phyloP scores from a whole-genome alignment of 352 stramenopile species.

The Phytophthora citrophthora region DNA sequence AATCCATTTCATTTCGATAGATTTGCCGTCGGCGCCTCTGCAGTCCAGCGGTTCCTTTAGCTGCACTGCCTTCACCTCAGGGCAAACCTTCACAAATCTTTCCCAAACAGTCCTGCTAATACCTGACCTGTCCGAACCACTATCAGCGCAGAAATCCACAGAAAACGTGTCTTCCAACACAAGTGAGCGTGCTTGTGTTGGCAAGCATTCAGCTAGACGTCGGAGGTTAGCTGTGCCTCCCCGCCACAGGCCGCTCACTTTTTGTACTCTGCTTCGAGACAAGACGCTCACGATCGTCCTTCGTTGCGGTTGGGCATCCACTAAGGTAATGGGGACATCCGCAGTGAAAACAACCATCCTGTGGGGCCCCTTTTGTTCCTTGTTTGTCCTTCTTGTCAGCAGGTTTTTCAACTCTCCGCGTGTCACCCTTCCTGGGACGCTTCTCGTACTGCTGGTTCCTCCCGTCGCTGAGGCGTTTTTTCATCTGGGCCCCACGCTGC shows the following conservation, averaged over 20 bases:
- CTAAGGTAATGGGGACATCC: background rate
- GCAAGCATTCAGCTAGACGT: background rate
- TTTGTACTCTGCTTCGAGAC: background rate
- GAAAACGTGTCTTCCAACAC: background rate
- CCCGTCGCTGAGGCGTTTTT: background rate
- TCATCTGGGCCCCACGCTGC: background rate
- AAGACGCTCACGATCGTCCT: background rate
- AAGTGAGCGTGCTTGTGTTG: background rate
- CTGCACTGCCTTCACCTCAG: background rate
- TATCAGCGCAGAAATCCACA: background rate
- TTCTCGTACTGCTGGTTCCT: background rate
- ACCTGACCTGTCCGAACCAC: too few species aligned
- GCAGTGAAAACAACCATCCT: background rate
- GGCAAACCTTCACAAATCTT: too few species aligned
- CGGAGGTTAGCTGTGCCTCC: too few species aligned
- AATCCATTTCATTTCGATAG: slow-evolving; percentile 2
- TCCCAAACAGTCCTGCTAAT: too few species aligned
- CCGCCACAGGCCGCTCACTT: background rate
- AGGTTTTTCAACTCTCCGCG: background rate
- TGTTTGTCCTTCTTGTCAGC: background rate
- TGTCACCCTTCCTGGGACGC: background rate
- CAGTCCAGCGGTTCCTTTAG: background rate
- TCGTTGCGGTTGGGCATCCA: background rate
- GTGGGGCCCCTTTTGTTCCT: background rate
- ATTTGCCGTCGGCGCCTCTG: background rate